Base-by-base conservation (phyloP, 78 protist genomes). In the Dictyostelium citrinum region DNA sequence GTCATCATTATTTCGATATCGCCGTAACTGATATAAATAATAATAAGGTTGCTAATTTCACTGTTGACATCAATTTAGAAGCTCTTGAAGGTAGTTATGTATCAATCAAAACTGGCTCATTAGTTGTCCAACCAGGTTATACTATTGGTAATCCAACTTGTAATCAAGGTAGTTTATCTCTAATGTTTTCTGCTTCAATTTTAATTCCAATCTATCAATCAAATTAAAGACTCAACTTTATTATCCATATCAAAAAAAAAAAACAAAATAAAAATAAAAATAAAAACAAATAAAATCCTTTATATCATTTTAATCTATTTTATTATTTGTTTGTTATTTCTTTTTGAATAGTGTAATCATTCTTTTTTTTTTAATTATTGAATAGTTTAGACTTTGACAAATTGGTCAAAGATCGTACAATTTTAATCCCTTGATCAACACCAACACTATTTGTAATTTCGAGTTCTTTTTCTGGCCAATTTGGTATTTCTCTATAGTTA, bases 371-470 rank as follows among this genome's bases (percentile, higher is more conserved):
- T n/a, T n/a, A n/a, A n/a, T n/a, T n/a, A n/a, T n/a, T n/a, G n/a
- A n/a, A n/a, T n/a, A n/a, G n/a, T n/a, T n/a, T n/a, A n/a, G n/a
- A n/a, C n/a, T n/a, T n/a, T n/a, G n/a, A n/a, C n/a, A n/a, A n/a
- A n/a, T n/a, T n/a, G n/a, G n/a, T n/a, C n/a, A n/a, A n/a, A n/a
- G n/a, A n/a, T n/a, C n/a, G n/a, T n/a, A 60, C 84, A 29, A 80
- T 2, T 22, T 80, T 68, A 2, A 80, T 2, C 0, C 43, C 68
- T 14, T 80, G 84, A 45, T 80, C 84, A 37, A 80, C 84, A 45
- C 84, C 84, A 22, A 60, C 43, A 39, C 84, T 68, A 31, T 46
- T 14, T 33, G 84, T 80, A 41, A 80, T 39, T 64, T 45, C 70
- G 0, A 80, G 35, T 31, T 33, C 84, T 22, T 46, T 64, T 35